Conservation (phyloP, 768 basidiomycete species). For the Lactifluus piperatus region DNA sequence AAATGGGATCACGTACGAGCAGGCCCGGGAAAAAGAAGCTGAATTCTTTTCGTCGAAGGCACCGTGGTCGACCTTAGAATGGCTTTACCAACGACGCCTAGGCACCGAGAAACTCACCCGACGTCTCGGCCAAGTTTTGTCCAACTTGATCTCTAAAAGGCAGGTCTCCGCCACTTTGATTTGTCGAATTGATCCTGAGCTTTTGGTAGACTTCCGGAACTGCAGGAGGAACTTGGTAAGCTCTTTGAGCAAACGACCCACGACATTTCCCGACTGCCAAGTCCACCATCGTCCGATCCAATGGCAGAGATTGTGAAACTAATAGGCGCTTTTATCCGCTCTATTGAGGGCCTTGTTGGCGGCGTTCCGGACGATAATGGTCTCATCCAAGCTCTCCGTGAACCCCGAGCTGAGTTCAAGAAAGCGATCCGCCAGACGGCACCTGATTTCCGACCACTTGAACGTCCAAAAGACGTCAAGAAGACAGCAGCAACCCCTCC, state of each 20-base stretch:
- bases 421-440: conserved; percentile 38
- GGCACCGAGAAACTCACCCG: conserved; percentile 16
- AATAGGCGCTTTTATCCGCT: conserved; percentile 36
- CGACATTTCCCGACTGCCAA: conserved; percentile 31
- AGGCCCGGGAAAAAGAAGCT: conserved; percentile 8
- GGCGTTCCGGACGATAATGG: conserved; percentile 45
- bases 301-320: conserved; percentile 41
- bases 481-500: not conserved
- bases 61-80: conserved; percentile 17
- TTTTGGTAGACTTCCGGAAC: conserved; percentile 45
- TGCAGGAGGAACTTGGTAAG: conserved; percentile 45
- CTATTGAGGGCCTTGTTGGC: conserved; percentile 37
- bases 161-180: not conserved
- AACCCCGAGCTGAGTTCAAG: conserved; percentile 39
- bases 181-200: not conserved
- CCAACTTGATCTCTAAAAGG: conserved; percentile 16
- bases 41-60: conserved; percentile 8
- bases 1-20: conserved; percentile 14
- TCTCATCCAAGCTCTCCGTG: conserved; percentile 45
- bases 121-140: conserved; percentile 11
- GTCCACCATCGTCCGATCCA: conserved; percentile 44
- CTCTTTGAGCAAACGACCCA: conserved; percentile 31
- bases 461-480: not conserved
- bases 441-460: conserved; percentile 47
- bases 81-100: conserved; percentile 8